Evolutionary conservation across 1,284 basidiomycete genomes (phyloP).

Genomic region (Lignosus rhinocerotis): DNA sequence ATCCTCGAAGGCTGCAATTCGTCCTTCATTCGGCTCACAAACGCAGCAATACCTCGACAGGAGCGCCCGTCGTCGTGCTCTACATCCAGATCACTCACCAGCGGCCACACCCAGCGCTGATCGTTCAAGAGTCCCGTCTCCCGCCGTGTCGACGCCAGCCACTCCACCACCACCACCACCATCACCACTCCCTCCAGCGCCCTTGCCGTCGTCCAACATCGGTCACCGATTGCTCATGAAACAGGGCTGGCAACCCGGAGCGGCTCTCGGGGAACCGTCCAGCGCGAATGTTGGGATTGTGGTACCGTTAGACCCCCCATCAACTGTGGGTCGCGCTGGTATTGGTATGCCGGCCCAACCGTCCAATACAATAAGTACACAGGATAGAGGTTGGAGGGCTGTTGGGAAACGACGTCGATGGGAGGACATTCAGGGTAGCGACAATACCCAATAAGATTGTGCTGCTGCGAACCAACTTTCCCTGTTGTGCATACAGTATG

Average conservation of each 20-base stretch:
- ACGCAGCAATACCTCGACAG: slow-evolving; percentile 57
- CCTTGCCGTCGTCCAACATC: slow-evolving; percentile 58
- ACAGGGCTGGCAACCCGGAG: slow-evolving; percentile 75
- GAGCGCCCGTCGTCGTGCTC: slow-evolving; percentile 63
- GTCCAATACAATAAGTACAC: not conserved
- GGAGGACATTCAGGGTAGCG: slow-evolving; percentile 18
- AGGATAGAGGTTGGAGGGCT: slow-evolving; percentile 30
- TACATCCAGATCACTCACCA: slow-evolving; percentile 43
- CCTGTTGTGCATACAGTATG: not conserved
- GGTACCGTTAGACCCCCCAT: slow-evolving; percentile 53
- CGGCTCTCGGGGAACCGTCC: slow-evolving; percentile 46
- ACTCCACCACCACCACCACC: slow-evolving; percentile 18
- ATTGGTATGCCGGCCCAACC: slow-evolving; percentile 43
- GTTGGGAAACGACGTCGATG: slow-evolving; percentile 32
- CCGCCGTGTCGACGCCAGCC: slow-evolving; percentile 8
- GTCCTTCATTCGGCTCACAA: slow-evolving; percentile 9
- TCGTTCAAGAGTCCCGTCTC: slow-evolving; percentile 42
- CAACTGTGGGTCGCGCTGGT: slow-evolving; percentile 48
- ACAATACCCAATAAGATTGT: slow-evolving; percentile 1
- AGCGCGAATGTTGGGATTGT: slow-evolving; percentile 42
- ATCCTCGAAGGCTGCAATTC: slow-evolving; percentile 39
- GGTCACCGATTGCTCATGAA: slow-evolving; percentile 67
- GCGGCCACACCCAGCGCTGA: slow-evolving; percentile 17
- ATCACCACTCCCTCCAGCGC: slow-evolving; percentile 40
- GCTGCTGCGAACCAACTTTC: not conserved